Conservation (phyloP, 768 basidiomycete genomes). For the Neoboletus subvelutipes region DNA sequence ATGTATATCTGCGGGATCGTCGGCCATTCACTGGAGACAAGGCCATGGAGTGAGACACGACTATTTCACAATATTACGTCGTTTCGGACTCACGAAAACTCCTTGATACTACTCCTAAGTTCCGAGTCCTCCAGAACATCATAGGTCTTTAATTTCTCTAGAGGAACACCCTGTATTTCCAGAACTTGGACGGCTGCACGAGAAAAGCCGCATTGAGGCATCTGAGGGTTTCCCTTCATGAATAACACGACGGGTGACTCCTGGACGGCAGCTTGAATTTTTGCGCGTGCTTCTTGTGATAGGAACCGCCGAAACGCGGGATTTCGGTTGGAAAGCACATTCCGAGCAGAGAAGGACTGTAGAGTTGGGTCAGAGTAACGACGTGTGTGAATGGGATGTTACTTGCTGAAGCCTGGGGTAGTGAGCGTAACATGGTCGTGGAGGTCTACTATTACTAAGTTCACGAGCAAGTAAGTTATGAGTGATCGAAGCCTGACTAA, state of each 20-base stretch:
- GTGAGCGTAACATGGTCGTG: constrained; percentile 17
- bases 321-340: constrained; percentile 1
- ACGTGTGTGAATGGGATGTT: background rate
- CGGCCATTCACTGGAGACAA: constrained; percentile 80
- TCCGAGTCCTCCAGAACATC: constrained; percentile 88
- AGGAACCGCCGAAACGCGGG: constrained; percentile 47
- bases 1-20: constrained; percentile 96
- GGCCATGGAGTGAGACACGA: background rate
- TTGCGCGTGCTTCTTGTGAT: constrained; percentile 57
- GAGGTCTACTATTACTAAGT: background rate
- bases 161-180: constrained; percentile 76
- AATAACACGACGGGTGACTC: constrained; percentile 87
- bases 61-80: background rate
- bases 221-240: constrained; percentile 93
- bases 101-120: constrained; percentile 85
- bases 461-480: background rate
- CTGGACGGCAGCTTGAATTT: constrained; percentile 72
- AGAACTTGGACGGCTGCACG: constrained; percentile 91
- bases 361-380: background rate
- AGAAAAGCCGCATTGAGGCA: constrained; percentile 94
- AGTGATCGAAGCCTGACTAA: background rate
- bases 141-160: constrained; percentile 83
- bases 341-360: constrained; percentile 13
- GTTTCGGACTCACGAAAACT: constrained; percentile 83
- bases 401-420: constrained; percentile 16